phyloP scores from a whole-genome alignment of 2,329 filamentous ascomycete species.

The Periconia digitata region DNA sequence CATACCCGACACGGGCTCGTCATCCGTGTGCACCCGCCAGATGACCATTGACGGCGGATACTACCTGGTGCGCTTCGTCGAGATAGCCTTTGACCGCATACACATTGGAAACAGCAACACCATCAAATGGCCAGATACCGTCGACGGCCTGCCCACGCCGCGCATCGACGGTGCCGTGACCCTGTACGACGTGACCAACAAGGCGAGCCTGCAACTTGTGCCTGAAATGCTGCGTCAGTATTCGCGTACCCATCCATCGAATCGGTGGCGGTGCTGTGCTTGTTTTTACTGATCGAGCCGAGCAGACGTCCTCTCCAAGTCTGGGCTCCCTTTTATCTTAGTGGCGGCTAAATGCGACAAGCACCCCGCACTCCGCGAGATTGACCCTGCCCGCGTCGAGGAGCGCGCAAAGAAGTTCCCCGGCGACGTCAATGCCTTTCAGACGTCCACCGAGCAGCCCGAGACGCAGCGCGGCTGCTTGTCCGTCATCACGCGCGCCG shows the following conservation, averaged over 20 bases:
- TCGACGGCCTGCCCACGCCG: constrained; percentile 69
- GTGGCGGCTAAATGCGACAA: constrained; percentile 91
- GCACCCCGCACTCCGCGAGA: constrained; percentile 67
- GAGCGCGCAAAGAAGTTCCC: constrained; percentile 63
- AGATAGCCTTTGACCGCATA: constrained; percentile 57
- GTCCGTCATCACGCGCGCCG: constrained; percentile 70
- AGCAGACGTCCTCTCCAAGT: constrained; percentile 71
- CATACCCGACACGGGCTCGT: constrained; percentile 48
- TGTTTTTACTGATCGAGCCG: constrained; percentile 19
- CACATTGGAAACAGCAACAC: constrained; percentile 52
- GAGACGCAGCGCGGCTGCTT: constrained; percentile 77
- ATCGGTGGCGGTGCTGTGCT: not conserved
- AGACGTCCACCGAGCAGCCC: constrained; percentile 69
- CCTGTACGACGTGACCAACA: constrained; percentile 83
- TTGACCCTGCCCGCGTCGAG: constrained; percentile 70
- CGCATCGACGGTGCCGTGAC: constrained; percentile 80
- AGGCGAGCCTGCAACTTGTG: constrained; percentile 72
- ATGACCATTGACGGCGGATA: constrained; percentile 59
- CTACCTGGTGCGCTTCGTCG: constrained; percentile 60
- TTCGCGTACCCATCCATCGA: constrained; percentile 1
- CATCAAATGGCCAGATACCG: constrained; percentile 59
- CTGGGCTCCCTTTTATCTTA: constrained; percentile 73
- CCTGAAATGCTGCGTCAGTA: constrained; percentile 77
- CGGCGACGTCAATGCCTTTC: constrained; percentile 68
- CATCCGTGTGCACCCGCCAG: constrained; percentile 52